A percentile compares a stretch with the other conserved stretches of the same genome.
phyloP scores from a whole-genome alignment of 352 stramenopile species.

The Phytopythium delawarense region DNA sequence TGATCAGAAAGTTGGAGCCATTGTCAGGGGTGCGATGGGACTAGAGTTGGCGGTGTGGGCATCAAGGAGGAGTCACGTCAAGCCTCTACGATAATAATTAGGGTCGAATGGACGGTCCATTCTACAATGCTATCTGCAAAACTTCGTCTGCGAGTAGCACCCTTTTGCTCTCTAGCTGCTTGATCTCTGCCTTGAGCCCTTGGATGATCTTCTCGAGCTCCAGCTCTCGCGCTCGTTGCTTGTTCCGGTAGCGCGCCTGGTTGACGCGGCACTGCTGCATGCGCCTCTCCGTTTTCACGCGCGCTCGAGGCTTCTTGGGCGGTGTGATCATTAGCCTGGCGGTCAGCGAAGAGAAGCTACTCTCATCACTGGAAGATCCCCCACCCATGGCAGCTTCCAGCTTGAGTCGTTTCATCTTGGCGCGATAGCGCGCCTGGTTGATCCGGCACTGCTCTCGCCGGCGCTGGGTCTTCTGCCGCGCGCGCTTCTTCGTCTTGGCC shows the following conservation, averaged over 20 bases:
- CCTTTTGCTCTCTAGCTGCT: not conserved
- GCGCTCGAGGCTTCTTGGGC: constrained; percentile 15
- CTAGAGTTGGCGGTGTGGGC: too few relatives aligned
- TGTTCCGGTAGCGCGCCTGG: constrained; percentile 23
- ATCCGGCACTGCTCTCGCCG: constrained; percentile 26
- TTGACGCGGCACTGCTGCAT: constrained; percentile 22
- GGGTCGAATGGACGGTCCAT: too few relatives aligned
- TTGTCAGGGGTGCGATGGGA: too few relatives aligned
- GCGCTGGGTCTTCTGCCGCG: constrained; percentile 22
- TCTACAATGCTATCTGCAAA: too few relatives aligned
- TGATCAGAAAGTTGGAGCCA: too few relatives aligned
- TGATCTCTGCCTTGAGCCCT: constrained; percentile 1
- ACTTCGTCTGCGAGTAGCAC: not conserved
- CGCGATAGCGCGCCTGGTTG: constrained; percentile 30
- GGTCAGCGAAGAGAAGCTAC: not conserved
- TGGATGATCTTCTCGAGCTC: constrained; percentile 14
- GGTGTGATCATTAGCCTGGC: too few relatives aligned
- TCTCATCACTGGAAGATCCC: not conserved
- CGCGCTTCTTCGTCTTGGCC: constrained; percentile 14
- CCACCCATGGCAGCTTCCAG: not conserved
- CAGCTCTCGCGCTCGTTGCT: constrained; percentile 8
- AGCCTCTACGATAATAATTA: too few relatives aligned
- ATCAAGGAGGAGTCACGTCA: too few relatives aligned
- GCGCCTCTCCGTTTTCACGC: constrained; percentile 22
- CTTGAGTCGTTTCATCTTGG: constrained; percentile 10